Percentiles rank a stretch among this genome's conserved stretches.
phyloP scores from a whole-genome alignment of 2,329 filamentous ascomycete species.

The Aspergillus persii region DNA sequence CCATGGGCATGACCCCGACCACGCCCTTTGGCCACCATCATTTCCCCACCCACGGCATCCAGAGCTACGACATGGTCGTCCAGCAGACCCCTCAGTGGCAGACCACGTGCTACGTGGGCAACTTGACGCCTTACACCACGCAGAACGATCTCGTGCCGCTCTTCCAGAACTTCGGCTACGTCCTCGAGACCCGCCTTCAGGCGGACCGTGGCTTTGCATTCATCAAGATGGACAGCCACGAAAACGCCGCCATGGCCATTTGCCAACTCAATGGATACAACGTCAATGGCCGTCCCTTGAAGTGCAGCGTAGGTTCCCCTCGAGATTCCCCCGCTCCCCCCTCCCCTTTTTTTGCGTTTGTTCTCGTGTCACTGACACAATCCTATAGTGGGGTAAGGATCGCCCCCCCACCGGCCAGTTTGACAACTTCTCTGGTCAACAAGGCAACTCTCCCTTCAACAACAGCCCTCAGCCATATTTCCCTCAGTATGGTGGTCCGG shows the following conservation, averaged over 20 bases:
- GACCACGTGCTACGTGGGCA: conserved; percentile 97
- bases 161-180: conserved; percentile 98
- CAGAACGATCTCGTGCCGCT: conserved; percentile 95
- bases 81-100: conserved; percentile 96
- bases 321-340: neutral
- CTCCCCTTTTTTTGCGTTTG: conserved; percentile 29
- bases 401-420: conserved; percentile 81
- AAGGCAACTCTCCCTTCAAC: conserved; percentile 65
- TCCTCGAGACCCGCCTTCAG: conserved; percentile 96
- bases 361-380: neutral
- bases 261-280: conserved; percentile 98
- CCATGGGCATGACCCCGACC: conserved; percentile 97
- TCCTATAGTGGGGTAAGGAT: conserved; percentile 93
- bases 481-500: conserved; percentile 83
- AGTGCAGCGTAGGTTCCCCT: conserved; percentile 83
- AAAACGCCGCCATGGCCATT: conserved; percentile 97
- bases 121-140: conserved; percentile 94
- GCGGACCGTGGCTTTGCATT: conserved; percentile 97
- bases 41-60: conserved; percentile 93
- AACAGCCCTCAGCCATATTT: conserved; percentile 82
- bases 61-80: conserved; percentile 96
- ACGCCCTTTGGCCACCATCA: conserved; percentile 96
- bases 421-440: conserved; percentile 82
- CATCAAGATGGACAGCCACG: conserved; percentile 98
- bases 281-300: conserved; percentile 91